A percentile compares a stretch with the other conserved stretches of the same genome.
phyloP scores from a whole-genome alignment of 441 rosid species.

The Rhodomyrtus psidioides region DNA sequence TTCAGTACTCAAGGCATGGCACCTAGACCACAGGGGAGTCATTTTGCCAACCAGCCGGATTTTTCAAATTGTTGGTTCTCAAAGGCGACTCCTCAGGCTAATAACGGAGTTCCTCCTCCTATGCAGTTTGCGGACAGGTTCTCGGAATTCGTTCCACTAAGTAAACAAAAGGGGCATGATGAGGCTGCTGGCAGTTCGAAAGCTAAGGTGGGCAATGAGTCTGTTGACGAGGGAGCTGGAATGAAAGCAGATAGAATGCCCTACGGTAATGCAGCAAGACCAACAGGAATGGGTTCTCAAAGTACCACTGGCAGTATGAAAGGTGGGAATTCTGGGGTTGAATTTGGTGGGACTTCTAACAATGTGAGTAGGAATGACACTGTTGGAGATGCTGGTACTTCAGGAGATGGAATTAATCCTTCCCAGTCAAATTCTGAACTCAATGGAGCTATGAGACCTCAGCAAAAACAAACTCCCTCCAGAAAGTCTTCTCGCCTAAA shows the following conservation, averaged over 20 bases:
- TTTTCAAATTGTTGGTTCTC: constrained; percentile 23
- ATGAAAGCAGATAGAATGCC: constrained; percentile 11
- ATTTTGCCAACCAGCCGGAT: constrained; percentile 13
- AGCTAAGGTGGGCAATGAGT: constrained; percentile 13
- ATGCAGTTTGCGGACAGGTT: neutral
- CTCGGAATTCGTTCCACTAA: neutral
- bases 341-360: constrained; percentile 19
- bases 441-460: neutral
- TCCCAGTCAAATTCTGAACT: neutral
- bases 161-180: constrained; percentile 6
- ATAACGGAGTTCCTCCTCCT: constrained; percentile 20
- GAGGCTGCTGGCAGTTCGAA: constrained; percentile 9
- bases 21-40: constrained; percentile 17
- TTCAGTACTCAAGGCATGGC: constrained; percentile 20
- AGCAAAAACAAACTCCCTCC: neutral
- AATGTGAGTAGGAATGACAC: neutral
- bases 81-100: constrained; percentile 18
- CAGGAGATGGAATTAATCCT: constrained; percentile 8
- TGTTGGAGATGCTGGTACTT: neutral
- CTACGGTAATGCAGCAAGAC: constrained; percentile 13
- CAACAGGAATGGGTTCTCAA: constrained; percentile 4
- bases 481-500: constrained; percentile 29
- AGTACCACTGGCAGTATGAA: constrained; percentile 17
- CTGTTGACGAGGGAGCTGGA: constrained; percentile 7
- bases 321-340: constrained; percentile 4